phyloP scores from a whole-genome alignment of 2,329 filamentous ascomycete species.

The Aspergillus pseudoglaucus region DNA sequence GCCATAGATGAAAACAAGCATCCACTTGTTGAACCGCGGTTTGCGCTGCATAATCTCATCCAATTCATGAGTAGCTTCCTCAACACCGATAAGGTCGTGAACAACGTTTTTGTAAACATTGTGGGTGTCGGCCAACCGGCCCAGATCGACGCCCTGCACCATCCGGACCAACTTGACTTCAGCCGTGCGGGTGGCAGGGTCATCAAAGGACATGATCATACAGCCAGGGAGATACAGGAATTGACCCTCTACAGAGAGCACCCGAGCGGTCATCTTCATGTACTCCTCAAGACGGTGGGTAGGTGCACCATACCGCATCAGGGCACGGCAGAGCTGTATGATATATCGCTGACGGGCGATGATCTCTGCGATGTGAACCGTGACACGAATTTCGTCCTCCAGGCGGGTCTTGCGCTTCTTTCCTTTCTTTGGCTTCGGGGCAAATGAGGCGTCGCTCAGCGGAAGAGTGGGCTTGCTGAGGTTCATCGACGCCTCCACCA shows the following conservation, averaged over 20 bases:
- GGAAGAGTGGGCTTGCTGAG: slow-evolving; percentile 28
- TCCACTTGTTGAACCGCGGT: slow-evolving; percentile 48
- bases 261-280: slow-evolving; percentile 77
- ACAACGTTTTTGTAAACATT: slow-evolving; percentile 41
- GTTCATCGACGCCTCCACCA: slow-evolving; percentile 33
- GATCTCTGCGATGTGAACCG: slow-evolving; percentile 59
- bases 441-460: slow-evolving; percentile 16
- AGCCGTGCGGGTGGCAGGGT: slow-evolving; percentile 36
- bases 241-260: slow-evolving; percentile 79
- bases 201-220: slow-evolving; percentile 62
- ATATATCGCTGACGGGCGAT: slow-evolving; percentile 76
- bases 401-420: slow-evolving; percentile 19
- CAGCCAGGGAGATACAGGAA: slow-evolving; percentile 64
- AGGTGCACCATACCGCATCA: slow-evolving; percentile 86
- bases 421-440: slow-evolving; percentile 15
- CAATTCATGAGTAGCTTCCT: slow-evolving; percentile 35
- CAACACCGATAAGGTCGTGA: slow-evolving; percentile 37
- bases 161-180: slow-evolving; percentile 38
- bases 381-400: slow-evolving; percentile 49
- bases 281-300: slow-evolving; percentile 86
- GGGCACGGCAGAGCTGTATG: slow-evolving; percentile 71
- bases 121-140: slow-evolving; percentile 36
- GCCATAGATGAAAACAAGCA: slow-evolving; percentile 61
- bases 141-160: slow-evolving; percentile 35
- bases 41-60: slow-evolving; percentile 50